These are phyloP conservation scores for Leccinum huronense DNA, from an alignment of 1,284 basidiomycete genomes.

Conservation along the genomic window DNA sequence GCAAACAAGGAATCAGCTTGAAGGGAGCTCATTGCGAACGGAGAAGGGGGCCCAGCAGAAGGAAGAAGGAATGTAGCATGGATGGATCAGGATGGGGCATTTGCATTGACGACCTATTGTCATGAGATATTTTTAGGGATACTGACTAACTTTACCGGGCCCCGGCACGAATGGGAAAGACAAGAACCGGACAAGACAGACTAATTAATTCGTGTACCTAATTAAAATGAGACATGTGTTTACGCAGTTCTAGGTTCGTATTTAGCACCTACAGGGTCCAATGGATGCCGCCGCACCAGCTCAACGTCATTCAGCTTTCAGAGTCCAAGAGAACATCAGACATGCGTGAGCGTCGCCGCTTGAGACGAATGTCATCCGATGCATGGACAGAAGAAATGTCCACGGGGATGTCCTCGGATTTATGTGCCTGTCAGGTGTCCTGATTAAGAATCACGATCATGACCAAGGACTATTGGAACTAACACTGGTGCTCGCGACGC, in stretches of 20 bases:
- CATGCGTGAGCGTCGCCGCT: slow-evolving; percentile 42
- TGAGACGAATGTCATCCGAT: slow-evolving; percentile 34
- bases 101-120: slow-evolving; percentile 17
- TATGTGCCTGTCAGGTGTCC: slow-evolving; percentile 24
- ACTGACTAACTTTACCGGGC: slow-evolving; percentile 14
- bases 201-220: slow-evolving; percentile 30
- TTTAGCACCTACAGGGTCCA: slow-evolving; percentile 15
- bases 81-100: not conserved
- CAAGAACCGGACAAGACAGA: slow-evolving; percentile 11
- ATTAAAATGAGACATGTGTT: slow-evolving; percentile 24
- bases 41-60: not conserved
- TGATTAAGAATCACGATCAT: slow-evolving; percentile 17
- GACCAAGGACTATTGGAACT: slow-evolving; percentile 13
- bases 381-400: slow-evolving; percentile 26
- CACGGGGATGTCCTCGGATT: slow-evolving; percentile 28
- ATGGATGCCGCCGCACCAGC: slow-evolving; percentile 7
- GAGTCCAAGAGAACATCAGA: slow-evolving; percentile 36
- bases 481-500: slow-evolving; percentile 22
- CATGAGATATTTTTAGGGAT: slow-evolving; percentile 14
- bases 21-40: slow-evolving; percentile 39
- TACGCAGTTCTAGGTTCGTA: slow-evolving; percentile 14
- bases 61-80: not conserved
- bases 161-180: slow-evolving; percentile 10
- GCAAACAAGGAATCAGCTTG: slow-evolving; percentile 49
- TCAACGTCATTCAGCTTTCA: slow-evolving; percentile 27